These are phyloP conservation scores for Phytopythium chamaehyphon DNA, from an alignment of 352 stramenopile species.

Conservation along the genomic window DNA sequence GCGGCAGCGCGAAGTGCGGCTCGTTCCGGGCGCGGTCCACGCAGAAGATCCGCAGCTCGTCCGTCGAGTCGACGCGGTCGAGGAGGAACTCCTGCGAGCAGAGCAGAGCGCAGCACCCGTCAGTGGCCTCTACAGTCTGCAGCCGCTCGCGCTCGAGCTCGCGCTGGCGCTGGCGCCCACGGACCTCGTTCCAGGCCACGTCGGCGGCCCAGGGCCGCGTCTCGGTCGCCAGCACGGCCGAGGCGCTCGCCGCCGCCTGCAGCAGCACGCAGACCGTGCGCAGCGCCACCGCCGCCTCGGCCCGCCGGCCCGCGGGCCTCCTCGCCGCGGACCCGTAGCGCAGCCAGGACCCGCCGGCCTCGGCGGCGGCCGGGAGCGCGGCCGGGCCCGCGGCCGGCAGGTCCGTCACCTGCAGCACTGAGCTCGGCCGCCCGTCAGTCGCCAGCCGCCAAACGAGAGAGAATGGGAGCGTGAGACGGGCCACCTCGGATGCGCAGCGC, in stretches of 20 bases:
- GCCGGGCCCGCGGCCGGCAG: slow-evolving; percentile 26
- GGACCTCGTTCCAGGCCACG: slow-evolving; percentile 56
- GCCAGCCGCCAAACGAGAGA: background rate
- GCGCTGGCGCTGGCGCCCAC: no score
- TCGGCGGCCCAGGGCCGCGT: slow-evolving; percentile 27
- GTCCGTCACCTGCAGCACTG: slow-evolving; percentile 51
- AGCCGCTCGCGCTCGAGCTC: no score
- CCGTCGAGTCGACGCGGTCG: slow-evolving; percentile 52
- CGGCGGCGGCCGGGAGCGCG: slow-evolving; percentile 15
- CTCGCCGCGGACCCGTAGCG: slow-evolving; percentile 32
- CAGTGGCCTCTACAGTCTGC: no score
- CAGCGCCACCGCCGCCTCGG: slow-evolving; percentile 17
- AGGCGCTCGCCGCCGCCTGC: slow-evolving; percentile 16
- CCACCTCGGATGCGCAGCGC: slow-evolving; percentile 55
- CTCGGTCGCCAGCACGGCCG: slow-evolving; percentile 43
- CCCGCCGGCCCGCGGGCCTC: slow-evolving; percentile 15
- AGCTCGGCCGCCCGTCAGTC: background rate
- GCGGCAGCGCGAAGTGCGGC: slow-evolving; percentile 30
- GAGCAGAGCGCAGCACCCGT: no score
- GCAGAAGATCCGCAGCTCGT: slow-evolving; percentile 68
- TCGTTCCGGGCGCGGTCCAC: slow-evolving; percentile 59
- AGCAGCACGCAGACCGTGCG: slow-evolving; percentile 56
- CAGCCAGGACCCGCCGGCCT: slow-evolving; percentile 44
- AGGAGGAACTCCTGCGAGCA: slow-evolving; percentile 65
- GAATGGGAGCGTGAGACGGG: background rate